These are phyloP conservation scores for Fomitopsis palustris DNA, from an alignment of 1,284 basidiomycete species.

Conservation along the genomic window DNA sequence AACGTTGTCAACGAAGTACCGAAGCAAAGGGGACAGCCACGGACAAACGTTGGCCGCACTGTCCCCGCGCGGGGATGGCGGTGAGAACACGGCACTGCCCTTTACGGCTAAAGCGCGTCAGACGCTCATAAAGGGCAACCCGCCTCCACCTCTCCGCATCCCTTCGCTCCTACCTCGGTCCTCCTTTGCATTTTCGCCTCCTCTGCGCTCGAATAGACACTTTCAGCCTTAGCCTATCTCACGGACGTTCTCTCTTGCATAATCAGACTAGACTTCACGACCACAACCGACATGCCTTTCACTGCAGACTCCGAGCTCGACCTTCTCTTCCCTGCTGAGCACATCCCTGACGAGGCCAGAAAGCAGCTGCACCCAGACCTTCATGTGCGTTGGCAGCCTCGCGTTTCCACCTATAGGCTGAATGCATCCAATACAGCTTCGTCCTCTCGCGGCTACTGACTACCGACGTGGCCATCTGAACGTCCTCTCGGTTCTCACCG, in stretches of 20 bases:
- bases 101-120: background rate
- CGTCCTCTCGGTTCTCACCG: slow-evolving; percentile 80
- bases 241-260: background rate
- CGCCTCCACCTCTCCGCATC: background rate
- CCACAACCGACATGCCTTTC: slow-evolving; percentile 35
- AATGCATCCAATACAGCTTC: slow-evolving; percentile 53
- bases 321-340: slow-evolving; percentile 67
- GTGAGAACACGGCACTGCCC: background rate
- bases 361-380: slow-evolving; percentile 51
- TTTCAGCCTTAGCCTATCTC: background rate
- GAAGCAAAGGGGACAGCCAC: background rate
- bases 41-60: background rate
- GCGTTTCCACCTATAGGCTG: background rate
- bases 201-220: background rate
- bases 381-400: slow-evolving; percentile 38
- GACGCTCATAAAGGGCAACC: background rate
- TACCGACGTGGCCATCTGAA: slow-evolving; percentile 81
- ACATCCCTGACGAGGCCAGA: slow-evolving; percentile 62
- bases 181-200: background rate
- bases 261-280: background rate
- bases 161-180: background rate
- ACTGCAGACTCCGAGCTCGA: slow-evolving; percentile 71
- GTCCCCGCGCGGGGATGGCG: background rate
- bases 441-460: slow-evolving; percentile 86
- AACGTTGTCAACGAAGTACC: background rate